Evolutionary conservation across 2,329 filamentous ascomycete species (phyloP).

Genomic region (Aureobasidium mangrovei): DNA sequence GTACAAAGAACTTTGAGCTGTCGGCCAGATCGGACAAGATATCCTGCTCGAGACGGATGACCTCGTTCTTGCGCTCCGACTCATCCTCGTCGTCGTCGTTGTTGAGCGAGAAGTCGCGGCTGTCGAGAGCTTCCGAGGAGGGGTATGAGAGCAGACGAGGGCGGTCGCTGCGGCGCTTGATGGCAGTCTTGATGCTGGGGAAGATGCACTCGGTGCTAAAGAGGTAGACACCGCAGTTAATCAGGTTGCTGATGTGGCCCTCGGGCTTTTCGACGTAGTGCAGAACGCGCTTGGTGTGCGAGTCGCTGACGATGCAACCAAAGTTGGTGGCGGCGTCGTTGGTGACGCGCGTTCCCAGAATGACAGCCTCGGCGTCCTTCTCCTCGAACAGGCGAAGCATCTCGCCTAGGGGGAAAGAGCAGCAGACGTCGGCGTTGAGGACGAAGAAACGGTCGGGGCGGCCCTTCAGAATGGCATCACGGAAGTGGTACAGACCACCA

Average conservation of each 20-base stretch:
- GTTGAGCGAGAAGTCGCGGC: constrained; percentile 42
- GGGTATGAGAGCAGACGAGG: constrained; percentile 91
- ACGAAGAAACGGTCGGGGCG: constrained; percentile 93
- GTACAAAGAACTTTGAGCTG: constrained; percentile 95
- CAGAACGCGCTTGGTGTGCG: constrained; percentile 86
- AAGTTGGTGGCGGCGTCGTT: constrained; percentile 93
- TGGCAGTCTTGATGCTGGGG: constrained; percentile 85
- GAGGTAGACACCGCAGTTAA: constrained; percentile 98
- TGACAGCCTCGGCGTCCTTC: constrained; percentile 92
- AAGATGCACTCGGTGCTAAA: constrained; percentile 95
- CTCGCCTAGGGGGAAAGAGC: constrained; percentile 89
- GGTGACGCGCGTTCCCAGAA: constrained; percentile 82
- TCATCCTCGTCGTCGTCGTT: constrained; percentile 58
- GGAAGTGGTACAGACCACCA: constrained; percentile 96
- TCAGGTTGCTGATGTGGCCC: constrained; percentile 92
- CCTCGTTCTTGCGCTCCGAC: constrained; percentile 67
- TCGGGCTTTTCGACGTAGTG: constrained; percentile 99
- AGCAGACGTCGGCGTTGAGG: constrained; percentile 96
- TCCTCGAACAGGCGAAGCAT: constrained; percentile 94
- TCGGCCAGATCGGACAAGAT: constrained; percentile 92
- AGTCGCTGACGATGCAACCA: constrained; percentile 92
- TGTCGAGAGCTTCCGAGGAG: constrained; percentile 85
- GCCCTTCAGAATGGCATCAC: constrained; percentile 95
- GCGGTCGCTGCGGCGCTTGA: constrained; percentile 88
- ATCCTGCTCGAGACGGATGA: constrained; percentile 93